A percentile compares a stretch with the other conserved stretches of the same genome.
Conservation (phyloP, 257 asterid species). For the Verbascum thapsus region DNA sequence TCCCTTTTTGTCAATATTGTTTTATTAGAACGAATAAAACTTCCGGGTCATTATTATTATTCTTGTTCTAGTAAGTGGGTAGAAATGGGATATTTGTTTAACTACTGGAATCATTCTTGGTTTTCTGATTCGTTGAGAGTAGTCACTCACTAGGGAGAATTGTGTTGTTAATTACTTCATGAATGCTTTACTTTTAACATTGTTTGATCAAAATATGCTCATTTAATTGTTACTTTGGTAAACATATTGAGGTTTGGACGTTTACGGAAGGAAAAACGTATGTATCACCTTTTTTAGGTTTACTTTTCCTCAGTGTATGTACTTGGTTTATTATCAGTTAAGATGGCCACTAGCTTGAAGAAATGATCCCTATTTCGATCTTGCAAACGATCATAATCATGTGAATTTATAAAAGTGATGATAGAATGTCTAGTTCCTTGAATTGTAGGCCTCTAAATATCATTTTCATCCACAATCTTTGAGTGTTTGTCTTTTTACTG, state of each 20-base stretch:
- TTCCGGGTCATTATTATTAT: neutral
- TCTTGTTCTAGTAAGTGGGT: neutral
- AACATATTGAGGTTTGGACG: neutral
- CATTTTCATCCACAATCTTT: neutral
- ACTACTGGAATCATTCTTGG: neutral
- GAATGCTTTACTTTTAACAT: slow-evolving; percentile 4
- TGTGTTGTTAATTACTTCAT: slow-evolving; percentile 8
- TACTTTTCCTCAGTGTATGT: neutral
- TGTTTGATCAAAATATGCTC: slow-evolving; percentile 4
- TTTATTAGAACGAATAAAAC: neutral
- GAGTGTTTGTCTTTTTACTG: neutral
- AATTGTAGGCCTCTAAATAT: neutral
- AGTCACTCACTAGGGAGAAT: neutral
- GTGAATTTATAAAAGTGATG: slow-evolving; percentile 1
- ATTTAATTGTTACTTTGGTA: neutral
- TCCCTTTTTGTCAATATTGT: slow-evolving; percentile 6
- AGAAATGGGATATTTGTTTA: neutral
- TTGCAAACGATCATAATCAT: neutral
- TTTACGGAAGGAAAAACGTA: neutral
- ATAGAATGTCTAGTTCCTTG: neutral
- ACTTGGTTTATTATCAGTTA: slow-evolving; percentile 6
- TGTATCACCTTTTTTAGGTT: neutral
- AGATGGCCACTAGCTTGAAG: neutral
- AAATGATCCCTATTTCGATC: neutral
- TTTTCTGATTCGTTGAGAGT: neutral